Evolutionary conservation across 345 rosid genomes (phyloP).

Genomic region (Pistacia vera): DNA sequence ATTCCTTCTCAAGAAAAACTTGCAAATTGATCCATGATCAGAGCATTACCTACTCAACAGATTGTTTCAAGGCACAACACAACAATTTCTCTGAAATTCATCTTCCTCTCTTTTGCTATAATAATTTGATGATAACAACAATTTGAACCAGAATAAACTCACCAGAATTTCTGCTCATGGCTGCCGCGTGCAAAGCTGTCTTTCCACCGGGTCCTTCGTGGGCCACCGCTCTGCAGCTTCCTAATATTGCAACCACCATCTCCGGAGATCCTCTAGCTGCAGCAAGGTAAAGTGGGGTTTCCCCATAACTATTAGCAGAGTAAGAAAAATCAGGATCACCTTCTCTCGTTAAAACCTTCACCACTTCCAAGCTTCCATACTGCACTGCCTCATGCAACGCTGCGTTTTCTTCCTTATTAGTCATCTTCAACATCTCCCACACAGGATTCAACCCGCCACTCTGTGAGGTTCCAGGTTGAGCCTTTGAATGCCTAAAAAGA

Average conservation of each 20-base stretch:
- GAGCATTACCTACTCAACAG: no score
- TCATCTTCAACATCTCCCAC: not conserved
- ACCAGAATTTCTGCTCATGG: not conserved
- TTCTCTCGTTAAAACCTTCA: not conserved
- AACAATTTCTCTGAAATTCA: no score
- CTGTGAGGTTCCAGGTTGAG: not conserved
- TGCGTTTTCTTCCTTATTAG: not conserved
- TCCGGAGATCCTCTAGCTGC: not conserved
- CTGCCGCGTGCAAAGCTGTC: slow-evolving; percentile 10
- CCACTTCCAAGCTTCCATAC: not conserved
- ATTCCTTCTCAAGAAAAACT: no score
- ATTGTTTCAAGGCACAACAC: no score
- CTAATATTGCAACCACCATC: not conserved
- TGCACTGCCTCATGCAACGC: slow-evolving; percentile 13
- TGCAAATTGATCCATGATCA: no score
- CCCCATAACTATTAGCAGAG: not conserved
- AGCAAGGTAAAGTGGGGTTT: slow-evolving; percentile 13
- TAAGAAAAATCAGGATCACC: not conserved
- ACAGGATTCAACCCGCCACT: not conserved
- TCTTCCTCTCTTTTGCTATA: no score
- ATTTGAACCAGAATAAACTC: no score
- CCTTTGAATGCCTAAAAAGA: not conserved
- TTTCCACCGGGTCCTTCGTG: slow-evolving; percentile 7
- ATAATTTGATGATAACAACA: no score
- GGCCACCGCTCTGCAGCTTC: not conserved